Base-by-base conservation (phyloP, 345 rosid species). In the Brassica cretica region DNA sequence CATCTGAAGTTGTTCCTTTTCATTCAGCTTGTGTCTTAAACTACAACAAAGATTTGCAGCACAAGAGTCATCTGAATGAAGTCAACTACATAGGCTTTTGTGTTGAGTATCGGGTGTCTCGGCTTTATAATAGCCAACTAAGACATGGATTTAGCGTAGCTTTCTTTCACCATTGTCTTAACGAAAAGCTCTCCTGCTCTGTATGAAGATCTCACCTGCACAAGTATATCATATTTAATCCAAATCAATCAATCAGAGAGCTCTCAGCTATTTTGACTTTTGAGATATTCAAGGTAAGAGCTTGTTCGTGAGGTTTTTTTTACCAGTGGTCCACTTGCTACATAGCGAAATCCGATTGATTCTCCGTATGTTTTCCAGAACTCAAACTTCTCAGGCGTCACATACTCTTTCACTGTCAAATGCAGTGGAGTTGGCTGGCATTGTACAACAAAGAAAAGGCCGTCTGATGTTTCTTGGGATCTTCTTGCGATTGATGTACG, bases 301-400 rank as follows among this genome's bases (percentile, higher is more conserved):
- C 3, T 69, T 1, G 71, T 71, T 69, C 0, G 75, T 49, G 32
- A 39, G 51, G 44, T 16, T 83, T 46, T 83, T 46, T 21, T 88
- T 91, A 95, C 99, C 94, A 93, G 64, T 51, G 99, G 99, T 2
- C 99, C 98, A 35, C 99, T 95, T 35, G 99, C 97, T 53, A 95
- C 94, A 80, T 91, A 95, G 4, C 93, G 94, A 75, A 95, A 95
- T 66, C 99, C 99, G 12, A 90, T 87, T 10, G 98, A 88, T 84
- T 95, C 99, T 76, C 99, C 98, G 64, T 91, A 93, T 59, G 86
- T 89, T 86, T 93, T 95, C 99, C 98, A 95, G 84, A 82, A 91
- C 55, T 82, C 89, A 86, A 93, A 96, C 75, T 91, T 96, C 84
- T 96, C 97, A 1, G 98, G 99, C 25, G 91, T 85, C 55, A 96